A percentile compares a stretch with the other conserved stretches of the same genome.
Conservation (phyloP, 2,329 filamentous ascomycete species). For the Xylariaceae sp. region DNA sequence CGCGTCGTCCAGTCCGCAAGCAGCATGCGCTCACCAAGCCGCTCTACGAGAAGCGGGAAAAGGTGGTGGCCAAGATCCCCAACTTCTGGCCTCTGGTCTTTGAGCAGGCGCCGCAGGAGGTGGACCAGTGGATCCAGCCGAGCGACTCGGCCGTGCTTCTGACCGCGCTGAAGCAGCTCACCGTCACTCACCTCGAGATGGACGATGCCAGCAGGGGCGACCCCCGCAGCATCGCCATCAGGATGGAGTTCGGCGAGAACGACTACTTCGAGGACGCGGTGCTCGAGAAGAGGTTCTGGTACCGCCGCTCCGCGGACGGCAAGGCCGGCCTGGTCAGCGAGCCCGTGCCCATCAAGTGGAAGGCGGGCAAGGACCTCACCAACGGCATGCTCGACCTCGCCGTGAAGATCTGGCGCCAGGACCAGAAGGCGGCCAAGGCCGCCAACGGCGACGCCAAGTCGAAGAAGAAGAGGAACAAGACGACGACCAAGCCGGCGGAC, state of each 20-base stretch:
- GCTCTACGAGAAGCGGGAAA: slow-evolving; percentile 69
- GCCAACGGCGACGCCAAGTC: slow-evolving; percentile 30
- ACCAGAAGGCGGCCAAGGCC: slow-evolving; percentile 33
- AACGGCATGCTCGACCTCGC: slow-evolving; percentile 70
- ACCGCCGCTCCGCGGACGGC: slow-evolving; percentile 59
- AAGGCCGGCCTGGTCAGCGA: slow-evolving; percentile 78
- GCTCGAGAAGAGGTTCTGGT: slow-evolving; percentile 89
- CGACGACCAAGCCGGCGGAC: slow-evolving; percentile 44
- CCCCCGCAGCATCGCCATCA: slow-evolving; percentile 71
- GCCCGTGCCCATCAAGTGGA: slow-evolving; percentile 84
- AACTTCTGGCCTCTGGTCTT: slow-evolving; percentile 95
- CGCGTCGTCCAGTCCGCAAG: slow-evolving; percentile 53
- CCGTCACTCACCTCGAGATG: slow-evolving; percentile 75
- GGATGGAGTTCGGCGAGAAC: slow-evolving; percentile 73
- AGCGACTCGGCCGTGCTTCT: slow-evolving; percentile 69
- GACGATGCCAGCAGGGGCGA: slow-evolving; percentile 56
- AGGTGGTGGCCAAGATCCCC: slow-evolving; percentile 63
- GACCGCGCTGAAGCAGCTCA: slow-evolving; percentile 57
- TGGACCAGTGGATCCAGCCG: slow-evolving; percentile 83
- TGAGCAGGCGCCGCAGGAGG: slow-evolving; percentile 74
- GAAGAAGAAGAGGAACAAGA: slow-evolving; percentile 27
- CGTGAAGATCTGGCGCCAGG: slow-evolving; percentile 59
- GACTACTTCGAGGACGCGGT: slow-evolving; percentile 71
- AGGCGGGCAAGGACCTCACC: slow-evolving; percentile 77
- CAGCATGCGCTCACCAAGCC: slow-evolving; percentile 60